A percentile compares a stretch with the other conserved stretches of the same genome.
Evolutionary conservation across 305 asterid species (phyloP).

Genomic region (Solanum hybrid): DNA sequence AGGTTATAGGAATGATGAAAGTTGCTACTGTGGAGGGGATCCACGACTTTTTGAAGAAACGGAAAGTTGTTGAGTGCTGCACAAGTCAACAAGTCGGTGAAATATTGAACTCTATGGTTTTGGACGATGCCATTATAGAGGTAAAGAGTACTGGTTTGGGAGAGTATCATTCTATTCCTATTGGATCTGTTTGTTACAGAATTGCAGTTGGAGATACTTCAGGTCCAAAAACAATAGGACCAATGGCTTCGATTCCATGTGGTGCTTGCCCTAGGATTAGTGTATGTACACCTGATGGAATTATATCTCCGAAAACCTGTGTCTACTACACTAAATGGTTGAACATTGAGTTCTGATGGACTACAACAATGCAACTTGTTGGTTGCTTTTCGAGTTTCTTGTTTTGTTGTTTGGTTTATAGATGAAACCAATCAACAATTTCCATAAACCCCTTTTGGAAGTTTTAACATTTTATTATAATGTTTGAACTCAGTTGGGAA

Average conservation of each 20-base stretch:
- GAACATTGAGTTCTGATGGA: neutral
- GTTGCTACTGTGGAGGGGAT: slow-evolving; percentile 38
- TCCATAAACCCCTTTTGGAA: no score
- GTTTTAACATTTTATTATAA: neutral
- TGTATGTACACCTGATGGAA: slow-evolving; percentile 46
- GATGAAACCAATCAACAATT: neutral
- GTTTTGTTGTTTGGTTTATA: neutral
- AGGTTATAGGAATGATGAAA: slow-evolving; percentile 14
- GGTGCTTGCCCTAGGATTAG: slow-evolving; percentile 53
- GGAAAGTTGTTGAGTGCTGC: slow-evolving; percentile 14
- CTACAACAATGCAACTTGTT: neutral
- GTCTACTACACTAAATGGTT: slow-evolving; percentile 55
- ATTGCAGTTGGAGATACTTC: slow-evolving; percentile 20
- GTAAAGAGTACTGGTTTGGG: slow-evolving; percentile 73
- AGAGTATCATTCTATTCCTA: slow-evolving; percentile 45
- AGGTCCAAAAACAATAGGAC: slow-evolving; percentile 20
- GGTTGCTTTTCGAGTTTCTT: neutral
- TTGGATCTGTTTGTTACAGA: slow-evolving; percentile 49
- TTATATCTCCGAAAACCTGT: slow-evolving; percentile 49
- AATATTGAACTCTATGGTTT: slow-evolving; percentile 40
- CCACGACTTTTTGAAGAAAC: slow-evolving; percentile 19
- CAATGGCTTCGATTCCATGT: slow-evolving; percentile 57
- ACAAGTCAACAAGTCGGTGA: slow-evolving; percentile 32
- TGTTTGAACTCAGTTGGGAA: neutral
- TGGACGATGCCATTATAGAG: slow-evolving; percentile 50